phyloP scores from a whole-genome alignment of 2,329 filamentous ascomycete species.

The Aspergillus fumigatiaffinis region DNA sequence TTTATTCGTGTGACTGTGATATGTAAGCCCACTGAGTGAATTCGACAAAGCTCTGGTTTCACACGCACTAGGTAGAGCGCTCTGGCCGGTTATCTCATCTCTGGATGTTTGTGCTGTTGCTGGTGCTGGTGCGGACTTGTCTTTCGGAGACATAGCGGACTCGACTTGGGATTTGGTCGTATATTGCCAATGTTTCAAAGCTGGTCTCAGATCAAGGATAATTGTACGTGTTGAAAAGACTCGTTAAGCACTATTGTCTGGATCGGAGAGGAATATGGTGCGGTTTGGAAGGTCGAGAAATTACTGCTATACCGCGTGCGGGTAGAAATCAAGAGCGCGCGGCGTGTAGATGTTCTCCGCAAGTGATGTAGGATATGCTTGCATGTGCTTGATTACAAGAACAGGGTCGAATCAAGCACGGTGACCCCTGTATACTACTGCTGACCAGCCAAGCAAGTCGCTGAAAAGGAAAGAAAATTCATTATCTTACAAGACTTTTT shows the following conservation, averaged over 20 bases:
- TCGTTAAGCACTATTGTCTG: neutral
- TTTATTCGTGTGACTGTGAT: conserved; percentile 82
- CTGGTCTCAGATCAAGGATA: neutral
- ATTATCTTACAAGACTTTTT: neutral
- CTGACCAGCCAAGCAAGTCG: neutral
- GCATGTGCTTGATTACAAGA: neutral
- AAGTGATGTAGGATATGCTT: neutral
- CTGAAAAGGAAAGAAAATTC: neutral
- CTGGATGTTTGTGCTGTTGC: conserved; percentile 45
- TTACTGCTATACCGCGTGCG: neutral
- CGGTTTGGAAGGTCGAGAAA: neutral
- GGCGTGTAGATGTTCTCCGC: neutral
- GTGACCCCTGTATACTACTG: neutral
- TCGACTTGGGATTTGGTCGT: neutral
- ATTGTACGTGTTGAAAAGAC: neutral
- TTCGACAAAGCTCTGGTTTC: neutral
- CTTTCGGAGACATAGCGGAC: conserved; percentile 79
- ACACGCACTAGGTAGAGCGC: conserved; percentile 74
- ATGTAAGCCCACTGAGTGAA: neutral
- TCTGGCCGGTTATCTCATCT: conserved; percentile 79
- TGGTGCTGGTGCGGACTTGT: conserved; percentile 63
- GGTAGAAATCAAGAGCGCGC: neutral
- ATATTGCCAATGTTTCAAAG: neutral
- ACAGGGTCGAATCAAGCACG: neutral
- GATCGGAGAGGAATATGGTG: neutral